A percentile compares a stretch with the other conserved stretches of the same genome.
phyloP scores from a whole-genome alignment of 2,329 filamentous ascomycete species.

The Fusarium mexicanum region DNA sequence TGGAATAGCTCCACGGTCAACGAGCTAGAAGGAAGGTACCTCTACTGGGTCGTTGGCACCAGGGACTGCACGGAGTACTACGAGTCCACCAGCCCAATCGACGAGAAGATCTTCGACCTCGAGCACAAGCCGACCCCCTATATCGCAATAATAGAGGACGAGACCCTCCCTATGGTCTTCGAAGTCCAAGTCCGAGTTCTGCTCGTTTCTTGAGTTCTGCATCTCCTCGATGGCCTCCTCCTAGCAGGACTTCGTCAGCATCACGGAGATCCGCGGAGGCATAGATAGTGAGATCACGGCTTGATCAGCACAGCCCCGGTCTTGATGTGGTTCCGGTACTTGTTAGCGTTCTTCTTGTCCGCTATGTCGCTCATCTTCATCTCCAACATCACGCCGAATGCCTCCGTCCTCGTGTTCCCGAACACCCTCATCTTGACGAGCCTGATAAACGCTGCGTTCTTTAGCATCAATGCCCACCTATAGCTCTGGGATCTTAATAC shows the following conservation, averaged over 20 bases:
- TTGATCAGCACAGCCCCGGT: background rate
- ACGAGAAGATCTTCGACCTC: background rate
- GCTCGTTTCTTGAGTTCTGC: background rate
- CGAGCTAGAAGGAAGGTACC: fast-evolving
- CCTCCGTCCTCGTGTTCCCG: background rate
- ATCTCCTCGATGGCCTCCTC: background rate
- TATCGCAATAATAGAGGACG: background rate
- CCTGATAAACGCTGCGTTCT: background rate
- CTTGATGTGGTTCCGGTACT: fast-evolving
- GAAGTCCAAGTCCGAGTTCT: background rate
- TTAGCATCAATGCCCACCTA: background rate
- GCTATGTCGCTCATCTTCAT: background rate
- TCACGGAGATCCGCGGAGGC: background rate
- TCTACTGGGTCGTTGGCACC: no score
- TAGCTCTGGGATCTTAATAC: background rate
- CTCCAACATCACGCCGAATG: no score
- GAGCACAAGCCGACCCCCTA: background rate
- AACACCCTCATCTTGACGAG: background rate
- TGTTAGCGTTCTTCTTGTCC: background rate
- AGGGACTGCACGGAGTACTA: background rate
- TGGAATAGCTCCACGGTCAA: no score
- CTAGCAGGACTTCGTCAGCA: background rate
- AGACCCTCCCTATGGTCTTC: background rate
- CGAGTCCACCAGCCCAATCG: background rate
- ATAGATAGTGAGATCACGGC: background rate